Evolutionary conservation across 2,329 filamentous ascomycete species (phyloP).

Genomic region (Fusarium globosum): DNA sequence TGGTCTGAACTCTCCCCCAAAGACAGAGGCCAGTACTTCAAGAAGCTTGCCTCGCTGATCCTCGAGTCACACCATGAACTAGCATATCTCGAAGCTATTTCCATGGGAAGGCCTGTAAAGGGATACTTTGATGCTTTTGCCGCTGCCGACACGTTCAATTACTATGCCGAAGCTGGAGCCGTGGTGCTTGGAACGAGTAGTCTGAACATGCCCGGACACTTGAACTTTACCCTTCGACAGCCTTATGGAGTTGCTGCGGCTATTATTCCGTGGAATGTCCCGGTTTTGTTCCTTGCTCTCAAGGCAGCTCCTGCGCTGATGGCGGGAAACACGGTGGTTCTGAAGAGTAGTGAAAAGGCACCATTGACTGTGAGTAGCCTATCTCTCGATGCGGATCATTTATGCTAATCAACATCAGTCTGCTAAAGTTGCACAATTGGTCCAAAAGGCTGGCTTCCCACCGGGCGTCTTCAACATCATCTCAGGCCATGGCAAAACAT

Average conservation of each 20-base stretch:
- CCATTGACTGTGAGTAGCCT: conserved; percentile 1
- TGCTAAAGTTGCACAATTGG: conserved; percentile 58
- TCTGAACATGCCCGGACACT: conserved; percentile 58
- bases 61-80: conserved; percentile 53
- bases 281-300: conserved; percentile 56
- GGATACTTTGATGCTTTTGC: conserved; percentile 50
- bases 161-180: conserved; percentile 54
- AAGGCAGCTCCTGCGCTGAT: conserved; percentile 49
- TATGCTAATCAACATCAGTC: not conserved
- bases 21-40: conserved; percentile 55
- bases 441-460: conserved; percentile 79
- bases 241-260: conserved; percentile 62
- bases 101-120: conserved; percentile 14
- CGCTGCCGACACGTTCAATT: conserved; percentile 52
- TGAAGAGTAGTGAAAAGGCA: conserved; percentile 30
- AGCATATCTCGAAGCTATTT: conserved; percentile 41
- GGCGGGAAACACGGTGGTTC: conserved; percentile 12
- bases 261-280: conserved; percentile 69
- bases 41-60: conserved; percentile 58
- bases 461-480: conserved; percentile 79
- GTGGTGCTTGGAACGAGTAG: conserved; percentile 56
- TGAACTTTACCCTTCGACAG: conserved; percentile 59
- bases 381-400: no score
- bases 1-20: conserved; percentile 56
- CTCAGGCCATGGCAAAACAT: conserved; percentile 74